These are phyloP conservation scores for Misopates orontium DNA, from an alignment of 257 asterid species.

Conservation along the genomic window DNA sequence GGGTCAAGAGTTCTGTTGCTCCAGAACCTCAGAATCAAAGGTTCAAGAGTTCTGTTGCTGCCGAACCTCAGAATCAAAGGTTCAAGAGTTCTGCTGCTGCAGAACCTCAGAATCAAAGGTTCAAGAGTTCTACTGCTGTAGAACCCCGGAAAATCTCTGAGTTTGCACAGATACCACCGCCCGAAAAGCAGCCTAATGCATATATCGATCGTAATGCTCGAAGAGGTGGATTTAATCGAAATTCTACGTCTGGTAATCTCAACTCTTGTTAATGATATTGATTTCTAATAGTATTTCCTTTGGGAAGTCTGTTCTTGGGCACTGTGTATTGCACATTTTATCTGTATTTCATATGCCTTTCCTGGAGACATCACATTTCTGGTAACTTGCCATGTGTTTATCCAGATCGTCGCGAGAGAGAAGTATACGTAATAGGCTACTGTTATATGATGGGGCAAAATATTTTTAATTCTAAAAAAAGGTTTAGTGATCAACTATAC, in stretches of 20 bases:
- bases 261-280: constrained; percentile 21
- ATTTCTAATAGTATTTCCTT: background rate
- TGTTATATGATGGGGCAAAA: background rate
- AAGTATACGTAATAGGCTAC: background rate
- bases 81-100: constrained; percentile 43
- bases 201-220: constrained; percentile 56
- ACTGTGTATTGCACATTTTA: background rate
- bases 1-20: too few relatives aligned
- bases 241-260: constrained; percentile 57
- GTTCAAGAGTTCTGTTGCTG: too few relatives aligned
- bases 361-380: background rate
- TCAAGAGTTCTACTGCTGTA: constrained; percentile 44
- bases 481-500: background rate
- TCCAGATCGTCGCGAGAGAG: background rate
- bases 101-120: constrained; percentile 40
- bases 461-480: background rate
- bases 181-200: constrained; percentile 42
- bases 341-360: background rate
- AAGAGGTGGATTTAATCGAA: constrained; percentile 55
- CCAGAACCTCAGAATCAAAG: constrained; percentile 67
- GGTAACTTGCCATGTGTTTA: background rate
- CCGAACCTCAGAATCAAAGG: constrained; percentile 26
- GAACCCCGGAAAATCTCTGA: constrained; percentile 51
- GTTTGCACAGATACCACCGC: constrained; percentile 29
- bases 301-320: too few relatives aligned